phyloP scores from a whole-genome alignment of 78 protist species.

The Dictyostelium brefeldianum region DNA sequence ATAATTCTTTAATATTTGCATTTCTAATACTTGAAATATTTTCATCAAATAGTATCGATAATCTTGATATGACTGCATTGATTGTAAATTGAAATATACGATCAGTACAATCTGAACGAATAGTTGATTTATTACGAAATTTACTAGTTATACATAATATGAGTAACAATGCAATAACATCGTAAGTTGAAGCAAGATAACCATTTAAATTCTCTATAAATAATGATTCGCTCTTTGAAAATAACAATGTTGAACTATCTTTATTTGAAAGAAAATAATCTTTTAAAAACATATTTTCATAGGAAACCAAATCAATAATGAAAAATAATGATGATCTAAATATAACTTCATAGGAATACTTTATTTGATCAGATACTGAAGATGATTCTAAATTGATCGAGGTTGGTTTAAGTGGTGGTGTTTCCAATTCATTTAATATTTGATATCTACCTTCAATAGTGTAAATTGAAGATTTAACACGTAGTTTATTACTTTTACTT shows the following conservation, averaged over 20 bases:
- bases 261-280: conserved; percentile 28
- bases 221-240: conserved; percentile 36
- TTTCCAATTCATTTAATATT: conserved; percentile 25
- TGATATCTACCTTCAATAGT: conserved; percentile 35
- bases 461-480: conserved; percentile 30
- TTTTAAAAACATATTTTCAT: conserved; percentile 57
- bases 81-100: conserved; percentile 26
- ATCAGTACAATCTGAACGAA: conserved; percentile 37
- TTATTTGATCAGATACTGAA: conserved; percentile 29
- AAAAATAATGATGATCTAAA: conserved; percentile 56
- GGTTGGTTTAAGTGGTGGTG: conserved; percentile 38
- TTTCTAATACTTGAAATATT: conserved; percentile 42
- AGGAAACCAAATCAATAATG: conserved; percentile 27
- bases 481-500: conserved; percentile 50
- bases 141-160: conserved; percentile 51
- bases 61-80: not conserved
- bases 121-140: not conserved
- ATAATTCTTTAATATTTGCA: conserved; percentile 37
- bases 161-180: conserved; percentile 27
- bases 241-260: conserved; percentile 21
- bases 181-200: conserved; percentile 45
- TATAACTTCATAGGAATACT: conserved; percentile 41
- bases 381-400: not conserved
- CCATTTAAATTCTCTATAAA: conserved; percentile 48
- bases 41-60: conserved; percentile 7